Evolutionary conservation across 371 early-diverging fungal species (phyloP).

Genomic region (Mortierella sp.): DNA sequence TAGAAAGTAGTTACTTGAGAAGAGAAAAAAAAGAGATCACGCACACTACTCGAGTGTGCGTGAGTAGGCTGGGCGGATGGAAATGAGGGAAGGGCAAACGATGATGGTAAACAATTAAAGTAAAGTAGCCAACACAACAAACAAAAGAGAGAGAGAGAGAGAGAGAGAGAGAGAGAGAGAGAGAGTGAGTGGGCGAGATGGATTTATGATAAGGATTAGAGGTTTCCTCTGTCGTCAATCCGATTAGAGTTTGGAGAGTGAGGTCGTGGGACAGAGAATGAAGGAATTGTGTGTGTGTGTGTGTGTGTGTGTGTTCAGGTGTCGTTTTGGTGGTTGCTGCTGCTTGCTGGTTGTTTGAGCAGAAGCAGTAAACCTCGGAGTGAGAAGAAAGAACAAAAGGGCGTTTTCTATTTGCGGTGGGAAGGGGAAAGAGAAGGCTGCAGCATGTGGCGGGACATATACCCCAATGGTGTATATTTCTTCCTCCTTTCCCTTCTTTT

Average conservation of each 20-base stretch:
- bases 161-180: too few relatives aligned
- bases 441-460: slow-evolving; percentile 6
- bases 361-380: background rate
- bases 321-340: background rate
- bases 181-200: background rate
- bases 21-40: background rate
- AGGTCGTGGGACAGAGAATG: background rate
- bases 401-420: background rate
- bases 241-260: background rate
- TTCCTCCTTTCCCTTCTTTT: too few relatives aligned
- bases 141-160: too few relatives aligned
- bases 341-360: background rate
- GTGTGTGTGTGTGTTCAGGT: background rate
- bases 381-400: background rate
- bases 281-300: background rate
- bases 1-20: background rate
- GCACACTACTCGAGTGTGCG: background rate
- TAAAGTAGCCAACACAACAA: background rate
- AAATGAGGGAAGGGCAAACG: background rate
- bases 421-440: background rate
- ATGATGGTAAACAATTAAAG: background rate
- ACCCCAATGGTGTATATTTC: background rate
- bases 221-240: background rate
- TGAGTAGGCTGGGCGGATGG: background rate
- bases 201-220: background rate